Percentiles rank a stretch among this genome's conserved stretches.
Evolutionary conservation across 2,329 filamentous ascomycete genomes (phyloP).

Genomic region (Colletotrichum kahawae): DNA sequence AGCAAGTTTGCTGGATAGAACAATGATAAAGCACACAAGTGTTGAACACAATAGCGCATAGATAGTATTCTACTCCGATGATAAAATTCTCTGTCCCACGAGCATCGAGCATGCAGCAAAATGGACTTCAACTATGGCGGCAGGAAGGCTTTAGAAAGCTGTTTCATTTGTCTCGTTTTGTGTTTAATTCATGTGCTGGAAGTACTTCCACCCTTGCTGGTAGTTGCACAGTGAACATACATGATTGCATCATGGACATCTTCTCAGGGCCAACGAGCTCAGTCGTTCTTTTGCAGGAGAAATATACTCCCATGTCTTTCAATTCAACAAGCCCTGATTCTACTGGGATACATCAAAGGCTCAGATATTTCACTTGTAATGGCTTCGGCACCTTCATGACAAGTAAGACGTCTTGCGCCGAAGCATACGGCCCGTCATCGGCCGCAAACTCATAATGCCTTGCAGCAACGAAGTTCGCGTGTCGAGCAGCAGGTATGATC

Average conservation of each 20-base stretch:
- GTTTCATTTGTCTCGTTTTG: no score
- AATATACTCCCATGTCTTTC: background rate
- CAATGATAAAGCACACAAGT: no score
- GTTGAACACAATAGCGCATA: fast-evolving
- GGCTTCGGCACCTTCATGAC: background rate
- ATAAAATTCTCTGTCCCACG: no score
- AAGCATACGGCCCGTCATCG: background rate
- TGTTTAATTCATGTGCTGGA: no score
- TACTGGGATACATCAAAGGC: background rate
- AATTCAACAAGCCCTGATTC: background rate
- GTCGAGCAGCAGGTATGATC: background rate
- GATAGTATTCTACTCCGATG: fast-evolving
- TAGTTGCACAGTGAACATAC: background rate
- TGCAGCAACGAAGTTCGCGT: background rate
- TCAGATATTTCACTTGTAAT: background rate
- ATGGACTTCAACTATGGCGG: no score
- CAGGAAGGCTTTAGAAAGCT: no score
- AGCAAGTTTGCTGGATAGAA: no score
- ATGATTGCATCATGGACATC: background rate
- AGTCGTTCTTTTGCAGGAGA: background rate
- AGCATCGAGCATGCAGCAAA: no score
- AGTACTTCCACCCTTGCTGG: background rate
- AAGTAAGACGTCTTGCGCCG: background rate
- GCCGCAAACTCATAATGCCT: background rate
- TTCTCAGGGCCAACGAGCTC: background rate